A percentile compares a stretch with the other conserved stretches of the same genome.
These are phyloP conservation scores for Eragrostis curvula DNA, from an alignment of 176 grass and related monocot species.

Conservation along the genomic window DNA sequence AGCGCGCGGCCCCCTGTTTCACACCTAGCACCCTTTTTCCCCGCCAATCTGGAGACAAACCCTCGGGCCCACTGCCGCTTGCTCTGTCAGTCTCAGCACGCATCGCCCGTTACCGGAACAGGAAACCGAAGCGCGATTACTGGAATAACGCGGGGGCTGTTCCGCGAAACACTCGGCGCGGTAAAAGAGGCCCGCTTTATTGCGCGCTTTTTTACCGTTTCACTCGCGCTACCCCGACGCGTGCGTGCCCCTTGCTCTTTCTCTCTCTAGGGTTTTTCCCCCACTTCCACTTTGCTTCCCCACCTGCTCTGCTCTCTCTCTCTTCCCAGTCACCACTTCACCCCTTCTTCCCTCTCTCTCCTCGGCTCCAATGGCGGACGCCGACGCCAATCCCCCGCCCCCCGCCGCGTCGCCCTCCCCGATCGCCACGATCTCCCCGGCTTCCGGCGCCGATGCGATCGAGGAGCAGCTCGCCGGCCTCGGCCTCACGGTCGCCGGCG, in stretches of 20 bases:
- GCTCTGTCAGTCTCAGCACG: not conserved
- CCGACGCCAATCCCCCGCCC: conserved; percentile 43
- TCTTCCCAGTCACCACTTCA: conserved; percentile 9
- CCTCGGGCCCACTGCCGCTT: not conserved
- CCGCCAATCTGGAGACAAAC: not conserved
- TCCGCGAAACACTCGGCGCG: not conserved
- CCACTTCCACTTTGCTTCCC: conserved; percentile 35
- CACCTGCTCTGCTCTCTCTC: conserved; percentile 39
- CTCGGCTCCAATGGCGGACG: conserved; percentile 47
- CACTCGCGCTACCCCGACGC: not conserved
- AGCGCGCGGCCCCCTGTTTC: not conserved
- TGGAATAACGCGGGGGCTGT: not conserved
- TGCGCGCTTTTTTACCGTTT: conserved; percentile 19
- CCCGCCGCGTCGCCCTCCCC: not conserved
- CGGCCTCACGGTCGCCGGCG: conserved; percentile 24
- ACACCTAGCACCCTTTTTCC: not conserved
- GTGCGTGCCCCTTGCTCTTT: not conserved
- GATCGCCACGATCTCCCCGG: conserved; percentile 38
- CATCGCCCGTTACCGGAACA: not conserved
- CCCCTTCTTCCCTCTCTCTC: not conserved
- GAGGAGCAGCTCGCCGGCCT: conserved; percentile 37
- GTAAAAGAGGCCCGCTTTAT: not conserved
- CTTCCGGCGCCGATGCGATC: conserved; percentile 13
- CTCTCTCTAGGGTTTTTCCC: conserved; percentile 42
- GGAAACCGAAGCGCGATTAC: not conserved